Evolutionary conservation across 1,139 yeast genomes (phyloP), one percentile per base, ranked within the genome.

Genomic region (Taphrina pruni): DNA sequence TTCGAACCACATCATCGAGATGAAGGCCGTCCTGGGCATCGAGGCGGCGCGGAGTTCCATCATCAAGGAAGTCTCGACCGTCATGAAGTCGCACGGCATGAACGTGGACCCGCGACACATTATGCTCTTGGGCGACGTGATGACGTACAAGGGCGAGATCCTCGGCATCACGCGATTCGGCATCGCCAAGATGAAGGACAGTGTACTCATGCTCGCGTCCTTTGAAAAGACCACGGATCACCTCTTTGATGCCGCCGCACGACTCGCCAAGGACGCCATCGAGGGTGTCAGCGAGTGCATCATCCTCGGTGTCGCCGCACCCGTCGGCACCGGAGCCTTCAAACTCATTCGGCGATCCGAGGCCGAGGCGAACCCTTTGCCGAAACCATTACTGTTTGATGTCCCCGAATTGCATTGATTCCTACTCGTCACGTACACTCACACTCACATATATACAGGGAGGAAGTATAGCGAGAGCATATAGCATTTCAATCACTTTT

Each of bases 71-170:
- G 94, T 95, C 78, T 97, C 91, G 78, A 92, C 93, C 77, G 95
- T 99, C 70, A 95, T 95, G 99, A 88, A 96, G 79, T 91, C 92
- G 79, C 99, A 95, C 83, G 99, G 99, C 80, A 95, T 95, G 99
- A 90, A 96, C 78, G 98, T 95, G 70, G 99, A 95, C 83, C 99
- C 99, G 72, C 96, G 99, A 83, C 99, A 95, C 80, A 92, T 95
- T 78, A 99, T 94, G 81, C 82, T 95, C 66, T 82, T 95, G 73
- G 99, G 99, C 73, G 99, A 95, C 78, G 99, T 95, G 70, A 95
- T 95, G 99, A 91, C 98, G 0, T 95, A 91, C 79, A 95, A 94
- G 81, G 99, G 99, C 71, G 99, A 95, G 78, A 97, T 95, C 7
- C 84, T 95, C 75, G 99, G 99, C 79, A 95, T 95, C 77, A 95